These are phyloP conservation scores for Clitopilus hobsonii DNA, from an alignment of 768 basidiomycete species.

Conservation along the genomic window DNA sequence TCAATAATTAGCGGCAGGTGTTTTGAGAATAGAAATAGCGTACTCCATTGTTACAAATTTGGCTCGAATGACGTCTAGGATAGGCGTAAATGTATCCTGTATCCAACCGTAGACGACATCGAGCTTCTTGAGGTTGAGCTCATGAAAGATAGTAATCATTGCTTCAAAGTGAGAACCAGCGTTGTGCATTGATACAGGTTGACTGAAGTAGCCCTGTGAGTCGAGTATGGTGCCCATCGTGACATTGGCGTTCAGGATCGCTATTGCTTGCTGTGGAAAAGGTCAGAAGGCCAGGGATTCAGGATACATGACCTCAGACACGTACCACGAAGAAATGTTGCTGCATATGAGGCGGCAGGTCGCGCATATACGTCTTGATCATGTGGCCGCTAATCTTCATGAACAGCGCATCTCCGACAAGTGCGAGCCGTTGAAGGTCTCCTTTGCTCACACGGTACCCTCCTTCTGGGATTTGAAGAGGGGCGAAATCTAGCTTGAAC, in stretches of 20 bases:
- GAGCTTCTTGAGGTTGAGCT: not conserved
- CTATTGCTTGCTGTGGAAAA: not conserved
- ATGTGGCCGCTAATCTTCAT: not conserved
- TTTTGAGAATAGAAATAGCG: too few relatives aligned
- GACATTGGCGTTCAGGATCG: not conserved
- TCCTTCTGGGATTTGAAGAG: not conserved
- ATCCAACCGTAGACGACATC: not conserved
- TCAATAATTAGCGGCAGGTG: too few relatives aligned
- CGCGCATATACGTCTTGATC: not conserved
- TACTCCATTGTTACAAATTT: not conserved
- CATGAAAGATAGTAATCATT: not conserved
- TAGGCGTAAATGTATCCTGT: not conserved
- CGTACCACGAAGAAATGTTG: not conserved
- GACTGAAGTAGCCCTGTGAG: not conserved
- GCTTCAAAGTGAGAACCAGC: not conserved
- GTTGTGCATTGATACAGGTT: not conserved
- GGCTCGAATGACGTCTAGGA: not conserved
- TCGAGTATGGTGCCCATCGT: not conserved
- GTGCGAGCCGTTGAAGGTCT: not conserved
- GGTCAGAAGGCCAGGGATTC: not conserved
- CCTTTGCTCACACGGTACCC: not conserved
- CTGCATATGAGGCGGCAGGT: not conserved
- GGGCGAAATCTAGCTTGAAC: not conserved
- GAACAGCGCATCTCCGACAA: not conserved
- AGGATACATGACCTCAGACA: not conserved